Conservation (phyloP, 805 yeast species). For the Candida namnaoensis region DNA sequence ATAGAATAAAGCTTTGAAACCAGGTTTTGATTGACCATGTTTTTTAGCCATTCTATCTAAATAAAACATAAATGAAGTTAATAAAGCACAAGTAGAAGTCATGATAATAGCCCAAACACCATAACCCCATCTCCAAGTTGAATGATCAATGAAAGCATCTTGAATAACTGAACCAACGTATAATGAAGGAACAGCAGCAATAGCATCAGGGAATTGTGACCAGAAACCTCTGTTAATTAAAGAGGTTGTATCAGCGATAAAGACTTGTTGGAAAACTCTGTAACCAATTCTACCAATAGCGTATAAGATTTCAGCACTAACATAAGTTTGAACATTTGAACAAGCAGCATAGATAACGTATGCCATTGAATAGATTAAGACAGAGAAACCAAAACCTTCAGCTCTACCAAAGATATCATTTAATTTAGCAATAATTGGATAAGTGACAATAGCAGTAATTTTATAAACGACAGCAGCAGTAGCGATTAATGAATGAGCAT, state of each 20-base stretch:
- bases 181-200: constrained; percentile 19
- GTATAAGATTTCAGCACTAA: constrained; percentile 25
- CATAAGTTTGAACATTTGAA: constrained; percentile 21
- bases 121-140: constrained; percentile 42
- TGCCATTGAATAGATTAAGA: constrained; percentile 21
- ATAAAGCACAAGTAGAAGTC: constrained; percentile 13
- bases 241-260: constrained; percentile 29
- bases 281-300: constrained; percentile 30
- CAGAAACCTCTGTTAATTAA: constrained; percentile 28
- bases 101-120: constrained; percentile 34
- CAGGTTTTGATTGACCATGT: constrained; percentile 5
- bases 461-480: constrained; percentile 29
- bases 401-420: constrained; percentile 29
- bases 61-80: constrained; percentile 15
- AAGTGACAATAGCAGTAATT: constrained; percentile 26
- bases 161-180: constrained; percentile 19
- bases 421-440: constrained; percentile 28
- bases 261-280: constrained; percentile 25
- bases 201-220: constrained; percentile 25
- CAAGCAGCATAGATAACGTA: constrained; percentile 26
- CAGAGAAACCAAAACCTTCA: constrained; percentile 26
- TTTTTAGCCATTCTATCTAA: constrained; percentile 12
- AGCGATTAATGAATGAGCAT: constrained; percentile 27
- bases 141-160: constrained; percentile 20
- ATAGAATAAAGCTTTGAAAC: no score